Percentiles rank a stretch among this genome's conserved stretches.
phyloP scores from a whole-genome alignment of 495 filamentous ascomycete species.

The Penicillium flavigenum region DNA sequence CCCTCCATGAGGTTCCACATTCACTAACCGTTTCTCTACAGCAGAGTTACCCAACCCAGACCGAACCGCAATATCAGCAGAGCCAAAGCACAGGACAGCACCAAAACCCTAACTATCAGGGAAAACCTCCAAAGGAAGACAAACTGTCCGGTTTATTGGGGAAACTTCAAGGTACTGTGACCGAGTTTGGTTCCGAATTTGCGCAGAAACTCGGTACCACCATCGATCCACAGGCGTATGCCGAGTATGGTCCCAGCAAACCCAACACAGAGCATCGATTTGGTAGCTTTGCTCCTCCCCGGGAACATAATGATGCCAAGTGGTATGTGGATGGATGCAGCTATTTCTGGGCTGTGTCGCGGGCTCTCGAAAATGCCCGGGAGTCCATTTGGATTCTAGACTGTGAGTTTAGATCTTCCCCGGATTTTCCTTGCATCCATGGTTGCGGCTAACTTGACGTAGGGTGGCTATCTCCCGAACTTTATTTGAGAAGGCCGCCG shows the following conservation, averaged over 20 bases:
- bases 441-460: slow-evolving; percentile 4
- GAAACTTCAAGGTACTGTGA: slow-evolving; percentile 55
- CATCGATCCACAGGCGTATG: slow-evolving; percentile 51
- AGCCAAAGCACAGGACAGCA: slow-evolving; percentile 18
- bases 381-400: slow-evolving; percentile 93
- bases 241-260: slow-evolving; percentile 46
- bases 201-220: slow-evolving; percentile 49
- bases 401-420: slow-evolving; percentile 13
- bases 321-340: slow-evolving; percentile 93
- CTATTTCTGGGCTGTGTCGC: slow-evolving; percentile 88
- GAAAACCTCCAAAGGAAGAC: slow-evolving; percentile 42
- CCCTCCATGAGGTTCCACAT: background rate
- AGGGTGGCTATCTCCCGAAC: slow-evolving; percentile 87
- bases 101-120: slow-evolving; percentile 26
- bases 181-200: slow-evolving; percentile 51
- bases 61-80: slow-evolving; percentile 18
- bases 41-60: slow-evolving; percentile 21
- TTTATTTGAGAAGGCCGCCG: slow-evolving; percentile 86
- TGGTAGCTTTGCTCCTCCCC: slow-evolving; percentile 74
- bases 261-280: slow-evolving; percentile 63
- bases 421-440: background rate
- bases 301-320: slow-evolving; percentile 67
- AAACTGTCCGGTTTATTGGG: slow-evolving; percentile 53
- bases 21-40: slow-evolving; percentile 7
- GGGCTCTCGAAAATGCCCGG: slow-evolving; percentile 77